phyloP scores from a whole-genome alignment of 202 grass and related monocot genomes.

The Saccharum hybrid region DNA sequence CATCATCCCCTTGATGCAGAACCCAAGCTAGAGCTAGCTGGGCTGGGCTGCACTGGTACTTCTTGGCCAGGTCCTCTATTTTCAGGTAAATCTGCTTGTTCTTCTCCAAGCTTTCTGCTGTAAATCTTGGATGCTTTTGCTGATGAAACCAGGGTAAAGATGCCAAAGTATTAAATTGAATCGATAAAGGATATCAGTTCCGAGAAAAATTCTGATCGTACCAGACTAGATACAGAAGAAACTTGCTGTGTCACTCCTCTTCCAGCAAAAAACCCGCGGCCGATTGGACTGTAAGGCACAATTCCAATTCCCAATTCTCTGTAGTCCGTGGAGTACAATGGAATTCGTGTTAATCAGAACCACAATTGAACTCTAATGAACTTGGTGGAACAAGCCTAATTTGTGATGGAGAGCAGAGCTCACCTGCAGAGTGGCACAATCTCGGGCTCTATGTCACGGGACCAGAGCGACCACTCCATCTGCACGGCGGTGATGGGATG shows the following conservation, averaged over 20 bases:
- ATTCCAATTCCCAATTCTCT: conserved; percentile 80
- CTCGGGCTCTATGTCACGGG: conserved; percentile 74
- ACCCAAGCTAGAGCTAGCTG: conserved; percentile 87
- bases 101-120: conserved; percentile 71
- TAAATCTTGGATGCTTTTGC: conserved; percentile 59
- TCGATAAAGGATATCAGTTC: neutral
- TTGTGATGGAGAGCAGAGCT: neutral
- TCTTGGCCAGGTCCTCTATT: conserved; percentile 57
- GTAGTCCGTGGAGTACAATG: neutral
- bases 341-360: neutral
- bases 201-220: neutral
- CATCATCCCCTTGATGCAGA: conserved; percentile 76
- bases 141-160: conserved; percentile 31
- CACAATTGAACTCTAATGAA: neutral
- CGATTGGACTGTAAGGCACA: conserved; percentile 74
- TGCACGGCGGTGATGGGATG: conserved; percentile 72
- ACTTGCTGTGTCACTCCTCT: conserved; percentile 53
- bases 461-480: conserved; percentile 90
- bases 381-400: neutral
- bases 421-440: conserved; percentile 80
- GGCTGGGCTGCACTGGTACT: conserved; percentile 60
- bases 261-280: conserved; percentile 69
- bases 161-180: neutral
- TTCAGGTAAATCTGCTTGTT: conserved; percentile 66
- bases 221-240: conserved; percentile 47